A percentile compares a stretch with the other conserved stretches of the same genome.
Evolutionary conservation across 257 asterid species (phyloP).

Genomic region (Penstemon barbatus): DNA sequence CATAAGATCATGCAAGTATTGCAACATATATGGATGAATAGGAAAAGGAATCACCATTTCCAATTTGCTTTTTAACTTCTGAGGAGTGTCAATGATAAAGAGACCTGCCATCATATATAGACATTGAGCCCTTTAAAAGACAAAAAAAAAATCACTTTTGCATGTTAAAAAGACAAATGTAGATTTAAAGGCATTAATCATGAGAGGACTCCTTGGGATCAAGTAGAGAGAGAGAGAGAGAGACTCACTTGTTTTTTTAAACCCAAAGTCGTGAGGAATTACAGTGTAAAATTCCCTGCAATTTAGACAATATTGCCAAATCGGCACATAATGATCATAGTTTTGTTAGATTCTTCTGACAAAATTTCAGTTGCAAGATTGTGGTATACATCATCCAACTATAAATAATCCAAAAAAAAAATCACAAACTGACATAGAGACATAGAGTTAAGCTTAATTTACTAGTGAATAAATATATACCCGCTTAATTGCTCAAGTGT

Average conservation of each 20-base stretch:
- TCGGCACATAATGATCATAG: conserved; percentile 11
- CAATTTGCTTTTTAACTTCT: conserved; percentile 75
- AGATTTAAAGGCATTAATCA: conserved; percentile 5
- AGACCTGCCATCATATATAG: conserved; percentile 58
- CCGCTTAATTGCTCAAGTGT: conserved; percentile 82
- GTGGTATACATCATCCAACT: conserved; percentile 5
- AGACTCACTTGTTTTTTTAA: conserved; percentile 68
- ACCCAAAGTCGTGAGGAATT: conserved; percentile 95
- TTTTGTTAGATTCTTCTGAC: conserved; percentile 11
- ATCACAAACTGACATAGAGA: conserved; percentile 15
- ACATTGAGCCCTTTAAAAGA: conserved; percentile 18
- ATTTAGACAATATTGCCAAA: conserved; percentile 25
- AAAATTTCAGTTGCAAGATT: conserved; percentile 15
- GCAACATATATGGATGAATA: conserved; percentile 11
- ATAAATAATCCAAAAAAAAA: not conserved
- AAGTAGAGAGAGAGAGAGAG: conserved; percentile 34
- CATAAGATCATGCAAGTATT: conserved; percentile 2
- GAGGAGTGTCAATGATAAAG: conserved; percentile 88
- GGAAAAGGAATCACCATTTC: conserved; percentile 72
- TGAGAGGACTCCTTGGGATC: conserved; percentile 12
- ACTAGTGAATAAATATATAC: conserved; percentile 30
- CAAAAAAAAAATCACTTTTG: not conserved
- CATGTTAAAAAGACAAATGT: not conserved
- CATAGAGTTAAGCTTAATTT: not conserved
- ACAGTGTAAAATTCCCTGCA: conserved; percentile 93